Percentiles rank a stretch among this genome's conserved stretches.
These are phyloP conservation scores for Silene noctiflora DNA, from an alignment of 179 eudicot species.

Conservation along the genomic window DNA sequence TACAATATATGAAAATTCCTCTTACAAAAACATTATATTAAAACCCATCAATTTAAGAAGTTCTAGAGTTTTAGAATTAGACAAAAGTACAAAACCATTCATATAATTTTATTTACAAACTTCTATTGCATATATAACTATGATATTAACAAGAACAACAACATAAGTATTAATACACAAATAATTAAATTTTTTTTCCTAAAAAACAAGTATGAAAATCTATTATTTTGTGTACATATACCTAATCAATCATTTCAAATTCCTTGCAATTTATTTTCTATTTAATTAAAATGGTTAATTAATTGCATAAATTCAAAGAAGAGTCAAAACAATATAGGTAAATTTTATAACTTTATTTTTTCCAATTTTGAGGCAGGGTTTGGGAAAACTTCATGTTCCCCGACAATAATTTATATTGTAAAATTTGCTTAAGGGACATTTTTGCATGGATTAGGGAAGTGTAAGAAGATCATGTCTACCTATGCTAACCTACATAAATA, in stretches of 20 bases:
- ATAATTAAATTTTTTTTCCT: too few relatives aligned
- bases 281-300: not conserved
- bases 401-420: constrained; percentile 1
- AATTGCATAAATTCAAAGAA: not conserved
- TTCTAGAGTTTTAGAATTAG: not conserved
- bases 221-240: not conserved
- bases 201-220: not conserved
- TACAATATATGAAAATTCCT: too few relatives aligned
- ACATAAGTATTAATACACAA: not conserved
- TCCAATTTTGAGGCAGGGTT: not conserved
- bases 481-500: constrained; percentile 6
- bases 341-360: not conserved
- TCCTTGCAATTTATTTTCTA: not conserved
- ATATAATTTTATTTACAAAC: not conserved
- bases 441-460: constrained; percentile 33
- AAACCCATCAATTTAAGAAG: not conserved
- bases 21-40: not conserved
- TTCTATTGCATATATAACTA: too few relatives aligned
- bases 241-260: not conserved
- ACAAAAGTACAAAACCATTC: not conserved
- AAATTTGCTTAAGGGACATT: constrained; percentile 19
- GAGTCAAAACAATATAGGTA: constrained; percentile 9
- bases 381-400: not conserved
- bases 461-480: constrained; percentile 18
- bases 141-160: too few relatives aligned